phyloP scores from a whole-genome alignment of 306 rosid species.

The Abrus pulchellus region DNA sequence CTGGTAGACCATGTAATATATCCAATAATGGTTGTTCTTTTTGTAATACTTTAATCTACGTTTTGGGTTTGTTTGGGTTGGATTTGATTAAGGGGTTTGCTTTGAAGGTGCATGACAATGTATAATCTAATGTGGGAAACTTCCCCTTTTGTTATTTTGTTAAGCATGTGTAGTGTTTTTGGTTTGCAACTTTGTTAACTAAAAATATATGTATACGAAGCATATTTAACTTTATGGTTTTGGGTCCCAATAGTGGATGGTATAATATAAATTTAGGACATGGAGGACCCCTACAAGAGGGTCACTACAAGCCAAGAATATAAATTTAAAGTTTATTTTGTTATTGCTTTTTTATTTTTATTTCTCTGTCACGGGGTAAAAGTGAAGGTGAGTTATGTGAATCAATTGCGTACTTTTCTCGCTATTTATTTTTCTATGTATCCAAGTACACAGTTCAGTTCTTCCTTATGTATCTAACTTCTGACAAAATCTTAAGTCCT shows the following conservation, averaged over 20 bases:
- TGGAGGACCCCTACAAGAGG: constrained; percentile 19
- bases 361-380: neutral
- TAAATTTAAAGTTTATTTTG: constrained; percentile 24
- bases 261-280: constrained; percentile 23
- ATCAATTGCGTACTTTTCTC: neutral
- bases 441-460: constrained; percentile 25
- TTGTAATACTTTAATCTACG: neutral
- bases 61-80: neutral
- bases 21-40: neutral
- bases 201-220: neutral
- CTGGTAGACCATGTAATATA: constrained; percentile 42
- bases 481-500: constrained; percentile 36
- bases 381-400: constrained; percentile 18
- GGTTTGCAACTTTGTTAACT: constrained; percentile 28
- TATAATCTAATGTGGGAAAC: neutral
- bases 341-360: neutral
- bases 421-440: neutral
- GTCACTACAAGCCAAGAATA: constrained; percentile 32
- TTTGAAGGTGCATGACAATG: neutral
- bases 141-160: constrained; percentile 2
- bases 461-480: constrained; percentile 5
- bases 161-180: neutral
- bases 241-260: constrained; percentile 34
- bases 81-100: constrained; percentile 26
- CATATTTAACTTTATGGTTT: neutral